Base-by-base conservation (phyloP, 352 stramenopile species). In the Globisporangium recalcitrans region DNA sequence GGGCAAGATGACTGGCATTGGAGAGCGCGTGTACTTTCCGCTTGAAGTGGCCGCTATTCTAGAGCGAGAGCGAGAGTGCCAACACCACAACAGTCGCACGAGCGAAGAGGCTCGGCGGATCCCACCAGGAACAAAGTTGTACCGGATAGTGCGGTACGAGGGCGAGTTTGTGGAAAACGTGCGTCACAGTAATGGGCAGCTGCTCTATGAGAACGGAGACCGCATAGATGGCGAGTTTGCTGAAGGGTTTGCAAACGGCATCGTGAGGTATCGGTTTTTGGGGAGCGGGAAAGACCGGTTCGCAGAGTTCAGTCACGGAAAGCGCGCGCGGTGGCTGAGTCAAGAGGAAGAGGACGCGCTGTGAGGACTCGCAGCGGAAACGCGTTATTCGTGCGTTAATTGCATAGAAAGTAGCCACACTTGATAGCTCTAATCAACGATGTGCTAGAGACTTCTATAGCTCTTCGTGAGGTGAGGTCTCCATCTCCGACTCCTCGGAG, bases 121-220 rank as follows among this genome's bases (percentile, higher is more conserved):
- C 47, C 14, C 13, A 3, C 36, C 34, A 52, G 38, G 26, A 14
- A 53, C 51, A 1, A 66, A 65, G 21, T 62, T 90, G 21, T 92
- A 90, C 63, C 61, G 74, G 0, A 53, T 92, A 21, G 63, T 85
- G 31, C 53, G 58, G n/a, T 92, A 89, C 52, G 66, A 79, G 44
- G 83, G 83, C 0, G 67, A 65, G 42, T 85, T 88, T 44, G 62
- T 63, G 1, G 57, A 78, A 1, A 75, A 76, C 48, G 68, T 81
- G 4, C 75, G 81, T 2, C 74, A 92, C 14, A 81, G 83, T 1
- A 44, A 59, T 13, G 85, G 81, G 1, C 65, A 72, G 11, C 16
- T 83, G 29, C 62, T 85, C 26, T 88, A 76, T 46, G 71, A 78
- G 21, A 90, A 89, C n/a, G 83, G 83, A 1, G 73, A 82, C 48